phyloP scores from a whole-genome alignment of 192 early-diverging fungal genomes.

The Rhizophagus prolifer region DNA sequence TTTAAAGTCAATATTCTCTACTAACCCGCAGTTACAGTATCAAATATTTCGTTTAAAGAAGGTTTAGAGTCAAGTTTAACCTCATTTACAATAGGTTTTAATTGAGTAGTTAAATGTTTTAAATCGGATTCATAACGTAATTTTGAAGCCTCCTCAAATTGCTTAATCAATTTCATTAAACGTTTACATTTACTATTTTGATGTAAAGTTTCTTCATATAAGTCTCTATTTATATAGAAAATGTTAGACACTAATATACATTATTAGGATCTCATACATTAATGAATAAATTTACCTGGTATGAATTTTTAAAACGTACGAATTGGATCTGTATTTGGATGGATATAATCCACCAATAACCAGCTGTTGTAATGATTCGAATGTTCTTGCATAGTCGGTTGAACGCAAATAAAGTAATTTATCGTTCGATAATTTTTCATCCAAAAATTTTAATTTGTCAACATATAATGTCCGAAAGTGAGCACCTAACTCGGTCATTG shows the following conservation, averaged over 20 bases:
- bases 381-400: constrained; percentile 37
- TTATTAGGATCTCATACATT: not conserved
- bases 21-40: constrained; percentile 12
- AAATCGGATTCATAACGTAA: constrained; percentile 28
- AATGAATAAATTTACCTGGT: constrained; percentile 35
- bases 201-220: not conserved
- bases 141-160: not conserved
- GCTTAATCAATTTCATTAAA: not conserved
- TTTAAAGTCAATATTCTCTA: too few relatives aligned
- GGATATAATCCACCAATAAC: constrained; percentile 43
- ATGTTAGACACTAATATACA: not conserved
- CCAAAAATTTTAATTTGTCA: constrained; percentile 23
- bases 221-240: not conserved
- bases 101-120: constrained; percentile 15
- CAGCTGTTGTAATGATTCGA: constrained; percentile 43
- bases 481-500: constrained; percentile 34
- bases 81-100: constrained; percentile 34
- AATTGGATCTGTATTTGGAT: constrained; percentile 11
- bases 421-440: constrained; percentile 14
- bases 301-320: constrained; percentile 31
- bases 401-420: constrained; percentile 35
- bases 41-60: constrained; percentile 41
- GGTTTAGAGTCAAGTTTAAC: constrained; percentile 39
- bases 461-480: constrained; percentile 38
- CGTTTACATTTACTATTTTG: not conserved